Evolutionary conservation across 805 yeast genomes (phyloP), one percentile per base, ranked within the genome.

Genomic region (Starmerella geochares): DNA sequence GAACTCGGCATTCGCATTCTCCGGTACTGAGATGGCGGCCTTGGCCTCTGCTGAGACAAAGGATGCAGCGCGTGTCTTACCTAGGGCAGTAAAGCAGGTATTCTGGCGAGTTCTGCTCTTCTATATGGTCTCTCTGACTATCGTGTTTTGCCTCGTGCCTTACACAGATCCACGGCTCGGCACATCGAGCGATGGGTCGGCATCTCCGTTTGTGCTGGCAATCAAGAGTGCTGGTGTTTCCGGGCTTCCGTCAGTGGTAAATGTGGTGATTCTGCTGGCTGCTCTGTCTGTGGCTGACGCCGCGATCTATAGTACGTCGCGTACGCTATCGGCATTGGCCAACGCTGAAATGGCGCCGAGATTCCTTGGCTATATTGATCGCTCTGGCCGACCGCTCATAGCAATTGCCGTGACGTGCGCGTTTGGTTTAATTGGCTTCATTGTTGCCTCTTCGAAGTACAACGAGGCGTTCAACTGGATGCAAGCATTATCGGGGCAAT

Each of bases 21-120:
- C 84, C 32, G 90, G 90, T 53, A 75, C 83, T 11, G 92, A 83
- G 64, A 70, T 83, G 56, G 77, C 77, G 29, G 85, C 86, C 37
- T 70, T 83, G 39, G 83, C 87, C 9, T 81, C 87, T 17, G 86
- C 88, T 5, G 92, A 84, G 65, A 72, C 85, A 27, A 74, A 67
- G 40, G 76, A 83, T 62, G 87, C 90, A 41, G 71, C 83, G 58
- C 72, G 71, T 51, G 67, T 82, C 2, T 72, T 83, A 47, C 90
- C 90, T 27, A 72, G 75, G 44, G 87, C 90, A 37, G 79, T 82
- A 49, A 83, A 83, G 66, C 87, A 84, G 66, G 85, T 83, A 2
- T 81, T 85, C 67, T 83, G 92, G 90, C 73, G 92, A 66, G 80
- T 85, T 51, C 67, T 80, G 14, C 65, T 82, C 55, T 83, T 84